Percentiles rank a stretch among this genome's conserved stretches.
phyloP scores from a whole-genome alignment of 805 yeast genomes.

The Wickerhamomyces pijperi region DNA sequence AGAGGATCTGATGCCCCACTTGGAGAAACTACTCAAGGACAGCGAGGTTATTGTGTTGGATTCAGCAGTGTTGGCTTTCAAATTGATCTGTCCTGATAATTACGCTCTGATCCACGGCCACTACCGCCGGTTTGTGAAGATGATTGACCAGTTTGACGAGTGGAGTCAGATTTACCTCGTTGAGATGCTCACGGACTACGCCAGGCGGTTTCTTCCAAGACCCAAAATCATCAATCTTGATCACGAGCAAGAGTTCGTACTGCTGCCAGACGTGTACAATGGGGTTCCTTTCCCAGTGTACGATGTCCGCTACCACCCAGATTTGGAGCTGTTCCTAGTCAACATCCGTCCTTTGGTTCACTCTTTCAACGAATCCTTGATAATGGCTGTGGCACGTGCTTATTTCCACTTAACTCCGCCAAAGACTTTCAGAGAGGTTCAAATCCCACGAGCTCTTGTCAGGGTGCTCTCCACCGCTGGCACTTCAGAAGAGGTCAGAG shows the following conservation, averaged over 20 bases:
- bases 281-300: constrained; percentile 27
- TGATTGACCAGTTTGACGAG: constrained; percentile 47
- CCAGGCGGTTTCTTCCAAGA: constrained; percentile 44
- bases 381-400: constrained; percentile 49
- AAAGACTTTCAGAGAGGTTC: constrained; percentile 32
- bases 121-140: constrained; percentile 44
- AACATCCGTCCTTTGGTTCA: constrained; percentile 35
- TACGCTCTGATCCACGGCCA: constrained; percentile 64
- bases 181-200: constrained; percentile 57
- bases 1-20: constrained; percentile 36
- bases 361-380: constrained; percentile 46
- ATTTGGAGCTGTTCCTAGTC: constrained; percentile 42
- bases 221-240: constrained; percentile 31
- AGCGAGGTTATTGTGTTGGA: constrained; percentile 56
- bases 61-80: constrained; percentile 49
- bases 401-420: constrained; percentile 50
- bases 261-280: constrained; percentile 32
- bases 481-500: constrained; percentile 22
- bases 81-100: constrained; percentile 40
- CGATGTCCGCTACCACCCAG: constrained; percentile 38
- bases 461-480: constrained; percentile 26
- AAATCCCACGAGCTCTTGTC: constrained; percentile 40
- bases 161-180: constrained; percentile 56
- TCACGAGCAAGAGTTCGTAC: constrained; percentile 18
- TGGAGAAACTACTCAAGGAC: constrained; percentile 54